Evolutionary conservation across 208 protist species (phyloP).

Genomic region (Acanthamoeba culbertsoni): DNA sequence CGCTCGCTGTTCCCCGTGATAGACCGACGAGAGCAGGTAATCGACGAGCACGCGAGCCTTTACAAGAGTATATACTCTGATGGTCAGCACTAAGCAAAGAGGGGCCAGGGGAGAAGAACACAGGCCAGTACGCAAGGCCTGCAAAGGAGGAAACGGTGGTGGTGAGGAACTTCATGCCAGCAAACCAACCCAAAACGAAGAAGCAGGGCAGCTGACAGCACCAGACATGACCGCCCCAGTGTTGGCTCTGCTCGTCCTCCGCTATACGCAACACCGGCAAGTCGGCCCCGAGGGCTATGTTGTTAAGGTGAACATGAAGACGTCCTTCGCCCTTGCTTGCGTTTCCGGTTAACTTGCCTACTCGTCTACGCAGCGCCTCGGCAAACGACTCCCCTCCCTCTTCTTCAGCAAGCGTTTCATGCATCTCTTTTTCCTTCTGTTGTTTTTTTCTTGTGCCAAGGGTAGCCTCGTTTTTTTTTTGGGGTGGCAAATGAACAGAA

Average conservation of each 20-base stretch:
- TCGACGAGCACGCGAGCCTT: background rate
- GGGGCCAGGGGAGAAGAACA: background rate
- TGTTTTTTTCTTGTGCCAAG: background rate
- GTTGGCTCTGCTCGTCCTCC: background rate
- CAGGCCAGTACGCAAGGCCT: conserved; percentile 10
- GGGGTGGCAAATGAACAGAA: too few relatives aligned
- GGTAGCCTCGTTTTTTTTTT: too few relatives aligned
- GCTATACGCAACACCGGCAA: background rate
- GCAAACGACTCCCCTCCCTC: background rate
- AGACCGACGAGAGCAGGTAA: background rate
- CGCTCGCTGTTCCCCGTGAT: background rate
- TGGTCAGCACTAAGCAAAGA: background rate
- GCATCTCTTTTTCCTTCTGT: background rate
- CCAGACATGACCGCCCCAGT: background rate
- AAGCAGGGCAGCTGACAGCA: background rate
- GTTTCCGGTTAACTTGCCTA: background rate
- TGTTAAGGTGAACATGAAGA: background rate
- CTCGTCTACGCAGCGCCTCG: background rate
- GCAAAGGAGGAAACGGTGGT: background rate
- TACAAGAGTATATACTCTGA: background rate
- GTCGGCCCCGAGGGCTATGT: background rate
- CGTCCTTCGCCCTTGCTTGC: background rate
- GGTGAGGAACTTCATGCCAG: background rate
- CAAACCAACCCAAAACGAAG: background rate
- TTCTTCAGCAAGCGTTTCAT: background rate